Evolutionary conservation across 202 grass and related monocot genomes (phyloP).

Genomic region (Cymbopogon flexuosus): DNA sequence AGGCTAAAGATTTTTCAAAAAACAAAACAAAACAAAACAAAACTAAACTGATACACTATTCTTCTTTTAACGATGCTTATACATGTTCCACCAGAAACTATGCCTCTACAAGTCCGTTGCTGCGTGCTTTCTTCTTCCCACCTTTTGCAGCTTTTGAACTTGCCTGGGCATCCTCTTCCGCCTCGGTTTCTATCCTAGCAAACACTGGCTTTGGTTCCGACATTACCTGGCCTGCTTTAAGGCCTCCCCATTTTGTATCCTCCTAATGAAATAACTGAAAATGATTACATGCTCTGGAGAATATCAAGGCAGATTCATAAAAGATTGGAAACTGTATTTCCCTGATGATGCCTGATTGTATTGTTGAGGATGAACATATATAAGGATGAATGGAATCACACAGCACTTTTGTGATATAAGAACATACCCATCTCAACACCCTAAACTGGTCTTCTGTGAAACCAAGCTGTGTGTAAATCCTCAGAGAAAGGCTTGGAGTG

Average conservation of each 20-base stretch:
- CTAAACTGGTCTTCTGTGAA: slow-evolving; percentile 75
- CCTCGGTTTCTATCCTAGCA: slow-evolving; percentile 55
- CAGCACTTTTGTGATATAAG: neutral
- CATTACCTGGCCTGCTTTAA: slow-evolving; percentile 70
- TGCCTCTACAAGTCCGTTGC: slow-evolving; percentile 66
- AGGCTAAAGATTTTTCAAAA: neutral
- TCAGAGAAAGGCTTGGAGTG: slow-evolving; percentile 66
- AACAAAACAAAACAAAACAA: neutral
- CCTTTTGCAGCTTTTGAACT: slow-evolving; percentile 46
- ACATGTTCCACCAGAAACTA: slow-evolving; percentile 10
- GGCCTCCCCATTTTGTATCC: slow-evolving; percentile 80
- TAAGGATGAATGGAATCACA: neutral
- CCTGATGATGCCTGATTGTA: neutral
- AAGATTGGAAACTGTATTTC: neutral
- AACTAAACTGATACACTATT: neutral
- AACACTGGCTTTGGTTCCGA: slow-evolving; percentile 71
- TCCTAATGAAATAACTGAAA: slow-evolving; percentile 33
- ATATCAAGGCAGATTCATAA: neutral
- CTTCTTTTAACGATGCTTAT: neutral
- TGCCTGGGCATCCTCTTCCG: slow-evolving; percentile 32
- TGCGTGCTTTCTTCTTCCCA: slow-evolving; percentile 48
- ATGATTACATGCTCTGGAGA: slow-evolving; percentile 5
- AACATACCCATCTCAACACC: slow-evolving; percentile 71
- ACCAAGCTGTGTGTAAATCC: slow-evolving; percentile 85
- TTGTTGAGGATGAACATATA: neutral